These are phyloP conservation scores for Leishmania guyanensis DNA, from an alignment of 208 protist genomes.

Conservation along the genomic window DNA sequence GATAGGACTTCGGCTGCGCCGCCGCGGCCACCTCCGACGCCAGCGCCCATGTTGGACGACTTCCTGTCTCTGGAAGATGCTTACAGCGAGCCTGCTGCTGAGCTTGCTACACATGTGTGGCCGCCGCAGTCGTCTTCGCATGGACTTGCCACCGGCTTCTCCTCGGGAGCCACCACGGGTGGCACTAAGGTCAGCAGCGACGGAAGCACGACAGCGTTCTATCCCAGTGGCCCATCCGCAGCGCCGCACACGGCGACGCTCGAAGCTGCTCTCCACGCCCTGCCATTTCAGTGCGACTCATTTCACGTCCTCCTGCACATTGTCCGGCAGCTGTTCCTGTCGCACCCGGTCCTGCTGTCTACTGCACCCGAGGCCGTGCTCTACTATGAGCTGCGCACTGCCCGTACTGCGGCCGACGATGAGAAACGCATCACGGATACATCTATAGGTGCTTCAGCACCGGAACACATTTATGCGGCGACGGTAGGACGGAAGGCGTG, in stretches of 20 bases:
- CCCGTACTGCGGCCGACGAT: neutral
- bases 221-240: neutral
- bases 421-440: neutral
- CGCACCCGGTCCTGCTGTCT: conserved; percentile 11
- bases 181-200: neutral
- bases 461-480: neutral
- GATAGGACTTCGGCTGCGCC: neutral
- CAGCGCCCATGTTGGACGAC: conserved; percentile 7
- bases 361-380: conserved; percentile 8
- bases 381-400: conserved; percentile 8
- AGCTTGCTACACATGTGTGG: neutral
- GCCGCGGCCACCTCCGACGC: neutral
- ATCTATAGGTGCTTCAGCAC: neutral
- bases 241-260: conserved; percentile 10
- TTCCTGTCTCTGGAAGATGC: conserved; percentile 19
- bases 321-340: conserved; percentile 13
- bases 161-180: neutral
- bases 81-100: neutral
- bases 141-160: neutral
- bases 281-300: conserved; percentile 7
- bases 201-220: neutral
- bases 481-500: conserved; percentile 1
- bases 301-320: conserved; percentile 10
- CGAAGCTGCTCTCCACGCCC: conserved; percentile 9
- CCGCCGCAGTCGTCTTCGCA: neutral